Percentiles rank a stretch among this genome's conserved stretches.
Evolutionary conservation across 2,329 filamentous ascomycete species (phyloP).

Genomic region (Podosphaera xanthii): DNA sequence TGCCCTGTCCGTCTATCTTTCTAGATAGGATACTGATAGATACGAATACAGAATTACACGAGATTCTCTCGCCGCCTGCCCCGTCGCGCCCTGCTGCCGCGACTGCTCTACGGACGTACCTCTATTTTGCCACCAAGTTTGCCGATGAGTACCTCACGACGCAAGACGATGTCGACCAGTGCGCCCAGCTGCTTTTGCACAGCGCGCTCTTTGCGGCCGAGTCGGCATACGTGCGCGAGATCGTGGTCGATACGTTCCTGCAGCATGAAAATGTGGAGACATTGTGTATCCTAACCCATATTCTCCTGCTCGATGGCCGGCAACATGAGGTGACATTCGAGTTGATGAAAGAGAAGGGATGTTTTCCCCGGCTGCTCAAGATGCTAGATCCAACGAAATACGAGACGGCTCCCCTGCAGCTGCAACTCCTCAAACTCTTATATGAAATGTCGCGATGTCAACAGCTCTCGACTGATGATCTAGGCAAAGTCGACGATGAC

Average conservation of each 20-base stretch:
- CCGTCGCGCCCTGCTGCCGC: slow-evolving; percentile 48
- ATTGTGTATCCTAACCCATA: slow-evolving; percentile 62
- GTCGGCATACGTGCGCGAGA: slow-evolving; percentile 68
- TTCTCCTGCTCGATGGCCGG: slow-evolving; percentile 72
- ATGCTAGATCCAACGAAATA: slow-evolving; percentile 44
- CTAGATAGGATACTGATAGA: too few species aligned
- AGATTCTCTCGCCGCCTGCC: slow-evolving; percentile 36
- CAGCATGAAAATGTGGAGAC: slow-evolving; percentile 66
- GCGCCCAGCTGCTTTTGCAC: slow-evolving; percentile 55
- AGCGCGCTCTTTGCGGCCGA: slow-evolving; percentile 54
- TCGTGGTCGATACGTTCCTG: slow-evolving; percentile 77
- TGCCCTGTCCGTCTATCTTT: slow-evolving; percentile 2
- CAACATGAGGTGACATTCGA: slow-evolving; percentile 57
- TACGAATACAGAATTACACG: slow-evolving; percentile 34
- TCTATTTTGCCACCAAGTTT: slow-evolving; percentile 53
- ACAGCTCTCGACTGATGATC: slow-evolving; percentile 50
- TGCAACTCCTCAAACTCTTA: slow-evolving; percentile 62
- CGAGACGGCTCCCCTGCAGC: slow-evolving; percentile 49
- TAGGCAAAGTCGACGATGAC: slow-evolving; percentile 53
- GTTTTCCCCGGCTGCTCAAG: slow-evolving; percentile 64
- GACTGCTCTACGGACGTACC: slow-evolving; percentile 63
- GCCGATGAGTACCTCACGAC: slow-evolving; percentile 53
- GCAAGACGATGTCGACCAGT: slow-evolving; percentile 60
- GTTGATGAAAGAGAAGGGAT: slow-evolving; percentile 68
- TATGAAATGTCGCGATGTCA: slow-evolving; percentile 96